A percentile compares a stretch with the other conserved stretches of the same genome.
Conservation (phyloP, 306 rosid genomes). For the Rosa multiflora region DNA sequence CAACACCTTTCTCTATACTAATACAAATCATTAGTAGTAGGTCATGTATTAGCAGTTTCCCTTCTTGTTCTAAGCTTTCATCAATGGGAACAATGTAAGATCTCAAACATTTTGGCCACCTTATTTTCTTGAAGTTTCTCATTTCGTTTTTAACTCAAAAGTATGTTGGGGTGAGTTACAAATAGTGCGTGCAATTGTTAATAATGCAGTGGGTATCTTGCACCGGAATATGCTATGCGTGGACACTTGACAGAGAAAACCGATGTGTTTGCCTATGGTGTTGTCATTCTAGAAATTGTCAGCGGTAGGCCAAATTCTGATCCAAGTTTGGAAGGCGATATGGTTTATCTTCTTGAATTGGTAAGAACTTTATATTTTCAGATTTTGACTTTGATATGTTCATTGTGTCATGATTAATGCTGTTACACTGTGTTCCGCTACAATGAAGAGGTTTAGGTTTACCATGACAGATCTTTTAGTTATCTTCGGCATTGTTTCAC, state of each 20-base stretch:
- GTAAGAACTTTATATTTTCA: conserved; percentile 7
- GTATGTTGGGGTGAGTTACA: neutral
- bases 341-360: conserved; percentile 31
- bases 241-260: conserved; percentile 88
- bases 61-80: no score
- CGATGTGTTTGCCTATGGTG: conserved; percentile 84
- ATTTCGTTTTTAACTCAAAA: neutral
- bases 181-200: conserved; percentile 8
- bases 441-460: neutral
- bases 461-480: neutral
- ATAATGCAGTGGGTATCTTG: conserved; percentile 72
- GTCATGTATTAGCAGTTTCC: no score
- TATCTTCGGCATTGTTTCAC: neutral
- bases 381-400: neutral
- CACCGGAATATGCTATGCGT: conserved; percentile 89
- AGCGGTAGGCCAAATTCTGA: conserved; percentile 75
- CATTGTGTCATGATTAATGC: neutral
- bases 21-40: no score
- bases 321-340: conserved; percentile 53
- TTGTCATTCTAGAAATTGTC: conserved; percentile 70
- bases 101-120: conserved; percentile 1
- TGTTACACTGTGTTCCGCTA: neutral
- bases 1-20: no score
- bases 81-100: conserved; percentile 79
- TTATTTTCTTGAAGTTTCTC: conserved; percentile 6